Evolutionary conservation across 1,139 yeast genomes (phyloP), one percentile per base, ranked within the genome.

Genomic region (Debaryomyces subglobosus): DNA sequence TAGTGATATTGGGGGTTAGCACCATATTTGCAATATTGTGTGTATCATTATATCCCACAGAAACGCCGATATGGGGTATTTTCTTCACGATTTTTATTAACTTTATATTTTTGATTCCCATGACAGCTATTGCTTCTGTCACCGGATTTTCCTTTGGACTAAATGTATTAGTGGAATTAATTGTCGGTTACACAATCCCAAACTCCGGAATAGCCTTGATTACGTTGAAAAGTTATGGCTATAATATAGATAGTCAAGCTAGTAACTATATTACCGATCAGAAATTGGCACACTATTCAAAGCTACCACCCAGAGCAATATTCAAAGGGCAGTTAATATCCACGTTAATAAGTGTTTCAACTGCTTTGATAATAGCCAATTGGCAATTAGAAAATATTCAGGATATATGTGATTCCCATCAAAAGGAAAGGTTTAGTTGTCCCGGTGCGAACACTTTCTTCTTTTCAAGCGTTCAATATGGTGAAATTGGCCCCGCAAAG

Each of bases 131-230:
- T 48, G 68, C 69, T 5, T 65, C 74, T 1, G 71, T 67, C 4
- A 71, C 76, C 0, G 76, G 75, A 4, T 72, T 68, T 51, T 53
- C 67, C 1, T 70, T 71, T 54, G 76, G 73, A 8, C 64, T 71
- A 44, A 71, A 71, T 49, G 77, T 72, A 0, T 59, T 72, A 52
- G 76, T 72, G 12, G 76, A 72, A 49, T 60, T 71, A 50, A 69
- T 72, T 41, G 71, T 71, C 16, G 77, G 77, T 1, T 71, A 71
- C 51, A 63, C 72, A 4, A 64, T 71, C 35, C 76, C 77, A 13
- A 70, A 71, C 43, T 68, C 72, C 24, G 76, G 76, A 2, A 54
- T 71, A 32, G 76, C 77, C 0, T 61, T 71, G 45, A 68, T 68
- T 43, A 69, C 74, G 7, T 56, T 71, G 38, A 71, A 72, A 49